A percentile compares a stretch with the other conserved stretches of the same genome.
These are phyloP conservation scores for Crithidia brevicula DNA, from an alignment of 208 protist species.

Conservation along the genomic window DNA sequence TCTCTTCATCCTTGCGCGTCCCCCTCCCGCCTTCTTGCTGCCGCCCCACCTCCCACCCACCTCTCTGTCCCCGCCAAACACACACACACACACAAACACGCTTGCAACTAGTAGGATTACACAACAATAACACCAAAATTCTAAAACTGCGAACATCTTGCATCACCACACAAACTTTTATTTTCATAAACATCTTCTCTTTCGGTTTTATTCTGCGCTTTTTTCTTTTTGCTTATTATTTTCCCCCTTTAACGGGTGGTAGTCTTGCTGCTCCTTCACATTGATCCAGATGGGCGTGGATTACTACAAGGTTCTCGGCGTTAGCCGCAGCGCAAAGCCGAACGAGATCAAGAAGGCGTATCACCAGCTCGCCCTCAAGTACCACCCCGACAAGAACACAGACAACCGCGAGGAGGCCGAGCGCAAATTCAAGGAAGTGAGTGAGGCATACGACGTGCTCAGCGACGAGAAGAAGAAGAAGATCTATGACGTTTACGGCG, in stretches of 20 bases:
- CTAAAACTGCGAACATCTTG: too few relatives aligned
- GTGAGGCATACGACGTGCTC: conserved; percentile 98
- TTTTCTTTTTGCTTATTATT: conserved; percentile 15
- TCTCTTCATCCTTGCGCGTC: too few relatives aligned
- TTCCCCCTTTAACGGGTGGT: background rate
- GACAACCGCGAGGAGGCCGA: conserved; percentile 86
- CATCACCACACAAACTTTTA: too few relatives aligned
- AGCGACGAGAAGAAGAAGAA: conserved; percentile 95
- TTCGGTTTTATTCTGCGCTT: too few relatives aligned
- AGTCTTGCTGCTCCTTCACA: background rate
- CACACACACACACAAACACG: too few relatives aligned
- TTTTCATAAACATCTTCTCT: too few relatives aligned
- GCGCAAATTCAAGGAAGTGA: conserved; percentile 94
- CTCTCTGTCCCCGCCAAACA: too few relatives aligned
- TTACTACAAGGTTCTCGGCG: conserved; percentile 89
- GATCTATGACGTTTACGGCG: conserved; percentile 98
- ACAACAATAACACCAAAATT: too few relatives aligned
- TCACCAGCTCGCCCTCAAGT: conserved; percentile 90
- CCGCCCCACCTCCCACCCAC: too few relatives aligned
- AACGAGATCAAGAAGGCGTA: conserved; percentile 93
- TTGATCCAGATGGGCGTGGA: conserved; percentile 63
- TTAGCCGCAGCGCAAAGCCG: conserved; percentile 67
- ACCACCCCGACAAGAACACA: conserved; percentile 94
- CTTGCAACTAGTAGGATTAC: too few relatives aligned
- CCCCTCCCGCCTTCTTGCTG: too few relatives aligned